Base-by-base conservation (phyloP, 2,329 filamentous ascomycete species). In the Grosmannia serpens region DNA sequence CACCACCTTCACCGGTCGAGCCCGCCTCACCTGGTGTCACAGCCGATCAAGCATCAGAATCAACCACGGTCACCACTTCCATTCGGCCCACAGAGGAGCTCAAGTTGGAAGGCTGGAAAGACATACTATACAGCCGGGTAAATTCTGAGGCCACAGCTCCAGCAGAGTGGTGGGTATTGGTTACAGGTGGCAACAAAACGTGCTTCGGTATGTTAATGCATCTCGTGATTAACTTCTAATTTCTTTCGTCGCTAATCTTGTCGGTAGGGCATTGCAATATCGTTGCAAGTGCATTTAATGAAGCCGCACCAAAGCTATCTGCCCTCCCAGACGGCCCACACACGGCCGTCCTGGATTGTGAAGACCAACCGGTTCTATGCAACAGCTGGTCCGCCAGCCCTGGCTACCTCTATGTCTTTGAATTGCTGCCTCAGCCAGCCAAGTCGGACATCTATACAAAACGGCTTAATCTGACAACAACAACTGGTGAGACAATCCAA, bases 121-220 rank as follows among this genome's bases (percentile, higher is more conserved):
- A 85, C 29, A 82, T 84, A 3, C 75, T 92, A 61, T 84, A 82
- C 67, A 75, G 75, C 55, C 80, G 83, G 33, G 82, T 87, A 59
- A 75, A 82, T 61, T 71, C 81, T 10, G 81, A 72, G 31, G 78
- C 80, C 62, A 80, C 81, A 13, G 78, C 73, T 9, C 85, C 87
- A 6, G 85, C 87, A 71, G 85, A 90, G 72, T 91, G 86, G 86
- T 85, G 87, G 77, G 75, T 92, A 61, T 78, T 88, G 64, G 74
- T 89, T 64, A 88, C 84, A 11, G 88, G 88, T 58, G 78, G 86
- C 65, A 91, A 91, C 77, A 86, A 84, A 75, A 90, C 88, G 35
- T 92, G 88, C 75, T 86, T 80, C 68, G 80, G 81, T 83, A 74
- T 59, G 77, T 26, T 51, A n/a, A 29, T n/a, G 11, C 26, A 22